A percentile compares a stretch with the other conserved stretches of the same genome.
Evolutionary conservation across 805 yeast species (phyloP).

Genomic region (Candida incommunis): DNA sequence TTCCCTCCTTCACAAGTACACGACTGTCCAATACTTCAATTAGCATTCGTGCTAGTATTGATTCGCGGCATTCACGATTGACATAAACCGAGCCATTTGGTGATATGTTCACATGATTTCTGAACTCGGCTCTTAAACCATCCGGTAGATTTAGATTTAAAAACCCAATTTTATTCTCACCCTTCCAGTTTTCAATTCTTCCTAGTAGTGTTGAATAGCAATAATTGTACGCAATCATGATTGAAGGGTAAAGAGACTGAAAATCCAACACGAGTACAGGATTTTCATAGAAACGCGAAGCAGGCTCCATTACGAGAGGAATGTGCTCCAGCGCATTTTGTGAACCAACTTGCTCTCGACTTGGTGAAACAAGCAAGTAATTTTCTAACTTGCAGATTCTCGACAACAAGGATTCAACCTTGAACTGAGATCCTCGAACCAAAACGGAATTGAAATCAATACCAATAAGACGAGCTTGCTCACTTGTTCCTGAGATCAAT

Average conservation of each 20-base stretch:
- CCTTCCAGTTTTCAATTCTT: conserved; percentile 18
- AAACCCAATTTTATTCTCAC: conserved; percentile 24
- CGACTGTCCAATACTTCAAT: conserved; percentile 71
- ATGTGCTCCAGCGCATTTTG: conserved; percentile 80
- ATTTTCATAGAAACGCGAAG: conserved; percentile 67
- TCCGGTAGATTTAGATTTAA: conserved; percentile 33
- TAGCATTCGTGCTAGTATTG: conserved; percentile 71
- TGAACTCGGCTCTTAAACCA: conserved; percentile 40
- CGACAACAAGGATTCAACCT: conserved; percentile 73
- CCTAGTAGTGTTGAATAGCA: conserved; percentile 35
- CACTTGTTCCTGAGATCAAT: conserved; percentile 54
- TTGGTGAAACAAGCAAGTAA: conserved; percentile 61
- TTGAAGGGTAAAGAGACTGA: conserved; percentile 86
- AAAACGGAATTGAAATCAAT: conserved; percentile 80
- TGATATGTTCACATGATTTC: conserved; percentile 47
- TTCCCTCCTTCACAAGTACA: conserved; percentile 61
- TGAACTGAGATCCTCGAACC: conserved; percentile 85
- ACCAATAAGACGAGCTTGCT: conserved; percentile 75
- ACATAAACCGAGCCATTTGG: conserved; percentile 84
- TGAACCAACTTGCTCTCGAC: conserved; percentile 62
- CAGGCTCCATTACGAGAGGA: conserved; percentile 89
- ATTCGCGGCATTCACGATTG: conserved; percentile 48
- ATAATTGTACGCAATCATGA: conserved; percentile 80
- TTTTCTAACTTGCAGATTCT: conserved; percentile 69
- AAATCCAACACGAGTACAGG: conserved; percentile 87